Evolutionary conservation across 371 early-diverging fungal species (phyloP).

Genomic region (Haplosporangium sp.): DNA sequence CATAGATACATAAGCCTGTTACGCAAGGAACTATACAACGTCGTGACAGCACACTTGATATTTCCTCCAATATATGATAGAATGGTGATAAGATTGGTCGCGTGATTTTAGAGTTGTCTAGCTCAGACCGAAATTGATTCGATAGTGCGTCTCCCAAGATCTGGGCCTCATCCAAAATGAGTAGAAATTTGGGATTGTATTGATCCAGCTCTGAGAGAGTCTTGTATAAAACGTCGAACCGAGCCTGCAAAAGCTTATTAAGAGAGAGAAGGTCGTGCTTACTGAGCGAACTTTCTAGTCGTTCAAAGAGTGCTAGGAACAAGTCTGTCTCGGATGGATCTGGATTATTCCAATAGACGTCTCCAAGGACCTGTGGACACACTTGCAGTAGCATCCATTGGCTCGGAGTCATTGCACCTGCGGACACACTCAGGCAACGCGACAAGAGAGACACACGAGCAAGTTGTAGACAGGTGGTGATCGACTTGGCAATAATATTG

Average conservation of each 20-base stretch:
- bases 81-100: constrained; percentile 23
- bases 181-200: constrained; percentile 17
- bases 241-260: constrained; percentile 3
- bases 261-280: neutral
- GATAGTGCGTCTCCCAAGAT: too few relatives aligned
- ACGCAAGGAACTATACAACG: constrained; percentile 25
- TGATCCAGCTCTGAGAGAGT: constrained; percentile 3
- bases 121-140: too few relatives aligned
- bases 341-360: constrained; percentile 4
- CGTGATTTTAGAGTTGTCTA: too few relatives aligned
- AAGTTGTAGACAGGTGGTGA: constrained; percentile 14
- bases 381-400: constrained; percentile 3
- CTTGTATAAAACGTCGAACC: neutral
- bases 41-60: neutral
- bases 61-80: constrained; percentile 7
- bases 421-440: constrained; percentile 2
- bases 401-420: constrained; percentile 9
- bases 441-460: constrained; percentile 22
- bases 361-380: constrained; percentile 18
- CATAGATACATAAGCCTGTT: constrained; percentile 19
- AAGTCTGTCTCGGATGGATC: constrained; percentile 7
- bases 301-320: constrained; percentile 9
- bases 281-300: constrained; percentile 4
- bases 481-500: constrained; percentile 2
- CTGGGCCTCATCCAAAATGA: constrained; percentile 34